Conservation (phyloP, 139 green algal genomes). For the Coccomyxa sp. region DNA sequence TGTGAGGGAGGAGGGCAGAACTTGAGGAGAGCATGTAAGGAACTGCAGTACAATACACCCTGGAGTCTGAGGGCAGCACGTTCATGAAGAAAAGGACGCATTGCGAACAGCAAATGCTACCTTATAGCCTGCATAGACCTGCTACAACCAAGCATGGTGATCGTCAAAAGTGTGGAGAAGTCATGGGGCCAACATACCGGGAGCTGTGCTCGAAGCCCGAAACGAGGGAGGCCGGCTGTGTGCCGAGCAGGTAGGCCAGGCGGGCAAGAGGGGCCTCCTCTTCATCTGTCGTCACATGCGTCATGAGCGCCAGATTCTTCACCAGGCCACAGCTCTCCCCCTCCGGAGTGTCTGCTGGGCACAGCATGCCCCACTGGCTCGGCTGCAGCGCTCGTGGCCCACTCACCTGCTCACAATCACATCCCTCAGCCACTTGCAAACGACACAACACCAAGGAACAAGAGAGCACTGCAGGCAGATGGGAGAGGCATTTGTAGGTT, state of each 20-base stretch:
- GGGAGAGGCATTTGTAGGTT: too few relatives aligned
- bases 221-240: slow-evolving; percentile 51
- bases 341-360: slow-evolving; percentile 96
- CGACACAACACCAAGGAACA: background rate
- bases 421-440: background rate
- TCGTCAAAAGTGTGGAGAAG: too few relatives aligned
- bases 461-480: background rate
- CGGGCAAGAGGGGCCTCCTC: slow-evolving; percentile 57
- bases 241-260: slow-evolving; percentile 68
- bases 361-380: slow-evolving; percentile 98
- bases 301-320: slow-evolving; percentile 99
- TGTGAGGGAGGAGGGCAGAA: too few relatives aligned
- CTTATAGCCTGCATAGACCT: too few relatives aligned
- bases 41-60: too few relatives aligned
- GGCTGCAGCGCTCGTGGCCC: slow-evolving; percentile 88
- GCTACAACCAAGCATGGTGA: too few relatives aligned
- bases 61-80: too few relatives aligned
- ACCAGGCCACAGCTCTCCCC: slow-evolving; percentile 95
- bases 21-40: too few relatives aligned
- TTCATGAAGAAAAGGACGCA: too few relatives aligned
- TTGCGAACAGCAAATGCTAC: too few relatives aligned
- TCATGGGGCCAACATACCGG: background rate
- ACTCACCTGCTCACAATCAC: slow-evolving; percentile 37
- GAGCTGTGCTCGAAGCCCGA: background rate
- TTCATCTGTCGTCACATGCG: slow-evolving; percentile 94